A percentile compares a stretch with the other conserved stretches of the same genome.
phyloP scores from a whole-genome alignment of 176 grass and related monocot species.

The Oryza brachyantha region DNA sequence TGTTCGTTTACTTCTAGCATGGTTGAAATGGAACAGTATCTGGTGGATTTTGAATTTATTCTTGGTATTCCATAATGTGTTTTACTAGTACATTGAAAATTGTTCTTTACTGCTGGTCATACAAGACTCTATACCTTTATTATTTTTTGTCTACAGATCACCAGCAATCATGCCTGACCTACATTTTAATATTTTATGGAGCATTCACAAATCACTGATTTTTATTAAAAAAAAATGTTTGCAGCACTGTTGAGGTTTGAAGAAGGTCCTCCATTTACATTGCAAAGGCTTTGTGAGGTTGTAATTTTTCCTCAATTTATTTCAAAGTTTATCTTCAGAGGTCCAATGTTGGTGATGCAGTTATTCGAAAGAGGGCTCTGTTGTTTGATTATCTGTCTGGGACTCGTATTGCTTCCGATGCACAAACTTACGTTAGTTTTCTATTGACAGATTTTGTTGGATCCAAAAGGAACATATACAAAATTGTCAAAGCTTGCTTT shows the following conservation, averaged over 20 bases:
- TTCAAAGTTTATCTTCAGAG: slow-evolving; percentile 16
- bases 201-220: slow-evolving; percentile 8
- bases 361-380: neutral
- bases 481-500: slow-evolving; percentile 75
- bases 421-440: slow-evolving; percentile 30
- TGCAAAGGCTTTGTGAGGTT: slow-evolving; percentile 98
- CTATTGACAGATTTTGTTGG: slow-evolving; percentile 72
- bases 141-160: neutral
- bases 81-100: neutral
- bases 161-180: neutral
- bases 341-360: neutral
- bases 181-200: slow-evolving; percentile 29
- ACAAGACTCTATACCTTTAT: neutral
- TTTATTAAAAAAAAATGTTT: slow-evolving; percentile 20
- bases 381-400: slow-evolving; percentile 9
- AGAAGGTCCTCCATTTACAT: slow-evolving; percentile 93
- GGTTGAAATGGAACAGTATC: neutral
- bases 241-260: slow-evolving; percentile 77
- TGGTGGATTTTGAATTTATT: neutral
- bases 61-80: neutral
- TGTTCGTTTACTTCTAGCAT: neutral
- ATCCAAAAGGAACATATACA: slow-evolving; percentile 88
- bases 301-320: slow-evolving; percentile 1
- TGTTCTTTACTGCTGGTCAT: neutral
- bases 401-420: slow-evolving; percentile 8